phyloP scores from a whole-genome alignment of 2,329 filamentous ascomycete species.

The Emydomyces testavorans region DNA sequence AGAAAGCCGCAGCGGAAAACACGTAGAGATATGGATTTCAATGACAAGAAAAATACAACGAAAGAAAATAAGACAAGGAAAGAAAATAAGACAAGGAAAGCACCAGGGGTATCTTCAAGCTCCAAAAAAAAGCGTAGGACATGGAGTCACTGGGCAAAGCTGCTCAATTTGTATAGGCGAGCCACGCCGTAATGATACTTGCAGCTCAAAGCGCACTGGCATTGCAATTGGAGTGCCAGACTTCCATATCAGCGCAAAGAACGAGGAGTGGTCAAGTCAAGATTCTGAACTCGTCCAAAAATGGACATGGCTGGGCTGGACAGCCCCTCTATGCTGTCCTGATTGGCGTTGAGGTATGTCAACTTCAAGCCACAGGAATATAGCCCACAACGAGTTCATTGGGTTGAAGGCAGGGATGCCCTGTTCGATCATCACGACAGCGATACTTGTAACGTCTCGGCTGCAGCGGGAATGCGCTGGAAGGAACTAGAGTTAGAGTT shows the following conservation, averaged over 20 bases:
- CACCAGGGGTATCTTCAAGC: neutral
- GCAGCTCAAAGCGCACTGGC: neutral
- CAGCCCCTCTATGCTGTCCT: too few relatives aligned
- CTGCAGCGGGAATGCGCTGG: neutral
- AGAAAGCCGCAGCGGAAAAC: neutral
- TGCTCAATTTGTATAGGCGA: neutral
- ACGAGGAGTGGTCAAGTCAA: neutral
- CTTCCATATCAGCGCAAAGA: neutral
- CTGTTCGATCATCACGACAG: too few relatives aligned
- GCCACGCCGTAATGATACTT: too few relatives aligned
- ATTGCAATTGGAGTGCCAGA: neutral
- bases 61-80: neutral
- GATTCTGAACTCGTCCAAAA: neutral
- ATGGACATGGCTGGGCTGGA: too few relatives aligned
- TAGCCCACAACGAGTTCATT: neutral
- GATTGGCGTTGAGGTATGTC: neutral
- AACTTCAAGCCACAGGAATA: neutral
- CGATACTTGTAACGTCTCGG: neutral
- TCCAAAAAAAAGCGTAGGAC: neutral
- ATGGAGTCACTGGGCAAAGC: neutral
- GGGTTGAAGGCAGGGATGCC: neutral
- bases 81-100: neutral
- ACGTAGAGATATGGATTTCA: too few relatives aligned
- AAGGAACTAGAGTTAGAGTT: neutral
- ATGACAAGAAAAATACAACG: neutral